These are phyloP conservation scores for Chrysanthemum seticuspe DNA, from an alignment of 129 eudicot species.

Conservation along the genomic window DNA sequence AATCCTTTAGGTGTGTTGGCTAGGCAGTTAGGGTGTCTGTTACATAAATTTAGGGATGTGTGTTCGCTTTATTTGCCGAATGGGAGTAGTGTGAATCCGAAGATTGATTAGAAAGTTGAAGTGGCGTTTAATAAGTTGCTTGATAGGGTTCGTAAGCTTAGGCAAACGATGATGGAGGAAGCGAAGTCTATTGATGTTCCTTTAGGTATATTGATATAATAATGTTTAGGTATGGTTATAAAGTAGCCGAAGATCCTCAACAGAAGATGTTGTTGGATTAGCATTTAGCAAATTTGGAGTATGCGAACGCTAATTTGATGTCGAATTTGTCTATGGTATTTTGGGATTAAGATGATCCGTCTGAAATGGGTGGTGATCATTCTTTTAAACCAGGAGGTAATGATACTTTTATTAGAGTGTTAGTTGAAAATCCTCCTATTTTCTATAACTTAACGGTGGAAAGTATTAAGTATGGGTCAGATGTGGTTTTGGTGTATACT, in stretches of 20 bases:
- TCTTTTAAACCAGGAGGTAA: slow-evolving; percentile 97
- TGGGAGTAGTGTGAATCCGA: slow-evolving; percentile 78
- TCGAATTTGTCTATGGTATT: slow-evolving; percentile 92
- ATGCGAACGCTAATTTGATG: slow-evolving; percentile 87
- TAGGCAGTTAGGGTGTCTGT: slow-evolving; percentile 76
- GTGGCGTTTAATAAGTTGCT: slow-evolving; percentile 72
- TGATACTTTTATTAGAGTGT: slow-evolving; percentile 76
- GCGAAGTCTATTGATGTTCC: slow-evolving; percentile 77
- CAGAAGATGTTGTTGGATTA: slow-evolving; percentile 92
- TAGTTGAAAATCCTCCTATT: slow-evolving; percentile 83
- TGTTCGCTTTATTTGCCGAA: slow-evolving; percentile 90
- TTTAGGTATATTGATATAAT: too few species aligned
- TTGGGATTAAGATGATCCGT: slow-evolving; percentile 99
- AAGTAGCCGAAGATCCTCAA: slow-evolving; percentile 77
- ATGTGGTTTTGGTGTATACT: slow-evolving; percentile 73
- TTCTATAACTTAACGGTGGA: slow-evolving; percentile 58
- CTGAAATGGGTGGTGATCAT: too few species aligned
- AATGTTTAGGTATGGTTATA: slow-evolving; percentile 66
- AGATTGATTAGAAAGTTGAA: slow-evolving; percentile 80
- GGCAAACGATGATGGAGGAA: slow-evolving; percentile 95
- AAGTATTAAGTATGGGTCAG: slow-evolving; percentile 61
- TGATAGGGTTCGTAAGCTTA: slow-evolving; percentile 95
- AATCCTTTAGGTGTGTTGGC: slow-evolving; percentile 94
- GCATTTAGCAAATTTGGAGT: slow-evolving; percentile 95
- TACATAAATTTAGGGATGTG: slow-evolving; percentile 90